Conservation (phyloP, 306 rosid species). For the Cucurbita ficifolia region DNA sequence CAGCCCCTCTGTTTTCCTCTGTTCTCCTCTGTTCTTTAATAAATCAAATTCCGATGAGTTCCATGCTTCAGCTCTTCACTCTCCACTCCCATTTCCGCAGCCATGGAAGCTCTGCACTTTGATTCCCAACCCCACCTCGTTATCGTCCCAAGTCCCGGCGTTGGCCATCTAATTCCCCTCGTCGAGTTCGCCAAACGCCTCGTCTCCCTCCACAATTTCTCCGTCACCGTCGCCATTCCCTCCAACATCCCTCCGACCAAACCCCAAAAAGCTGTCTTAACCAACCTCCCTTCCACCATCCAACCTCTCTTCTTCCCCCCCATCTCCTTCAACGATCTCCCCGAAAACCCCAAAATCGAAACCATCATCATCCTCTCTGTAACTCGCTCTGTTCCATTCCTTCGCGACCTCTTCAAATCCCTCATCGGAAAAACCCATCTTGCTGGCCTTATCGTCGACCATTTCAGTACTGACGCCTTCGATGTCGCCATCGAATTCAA, state of each 20-base stretch:
- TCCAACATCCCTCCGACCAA: conserved; percentile 32
- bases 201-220: conserved; percentile 12
- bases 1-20: too few relatives aligned
- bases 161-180: conserved; percentile 79
- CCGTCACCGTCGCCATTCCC: conserved; percentile 40
- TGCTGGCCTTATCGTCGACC: conserved; percentile 30
- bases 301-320: conserved; percentile 23
- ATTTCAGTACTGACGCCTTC: conserved; percentile 46
- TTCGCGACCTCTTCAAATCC: not conserved
- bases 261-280: conserved; percentile 32
- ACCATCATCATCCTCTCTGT: conserved; percentile 26
- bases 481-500: conserved; percentile 28
- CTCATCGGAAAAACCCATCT: not conserved
- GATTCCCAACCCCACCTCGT: conserved; percentile 17
- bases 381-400: conserved; percentile 16
- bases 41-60: too few relatives aligned
- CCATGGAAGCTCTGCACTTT: conserved; percentile 24
- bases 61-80: not conserved
- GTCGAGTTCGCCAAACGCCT: conserved; percentile 43
- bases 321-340: conserved; percentile 23
- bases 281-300: conserved; percentile 13
- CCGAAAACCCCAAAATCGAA: conserved; percentile 12
- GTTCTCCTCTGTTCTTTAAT: too few relatives aligned
- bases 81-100: not conserved
- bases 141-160: conserved; percentile 47